These are phyloP conservation scores for Eucalyptus shirleyi DNA, from an alignment of 345 rosid species.

Conservation along the genomic window DNA sequence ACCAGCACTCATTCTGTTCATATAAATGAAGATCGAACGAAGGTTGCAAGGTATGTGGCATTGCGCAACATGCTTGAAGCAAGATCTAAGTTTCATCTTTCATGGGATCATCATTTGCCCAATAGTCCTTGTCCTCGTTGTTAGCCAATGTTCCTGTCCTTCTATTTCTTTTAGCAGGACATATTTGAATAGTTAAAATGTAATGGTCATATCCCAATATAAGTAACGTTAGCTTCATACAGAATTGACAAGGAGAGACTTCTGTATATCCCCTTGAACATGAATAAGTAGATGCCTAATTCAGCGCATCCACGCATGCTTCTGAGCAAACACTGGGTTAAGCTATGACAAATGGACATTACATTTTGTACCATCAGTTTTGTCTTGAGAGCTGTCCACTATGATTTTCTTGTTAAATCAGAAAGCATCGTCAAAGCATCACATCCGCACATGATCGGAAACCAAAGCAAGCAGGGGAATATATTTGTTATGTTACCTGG, in stretches of 20 bases:
- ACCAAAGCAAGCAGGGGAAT: not conserved
- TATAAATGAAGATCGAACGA: not conserved
- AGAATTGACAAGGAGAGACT: not conserved
- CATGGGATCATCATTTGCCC: not conserved
- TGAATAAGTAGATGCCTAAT: not conserved
- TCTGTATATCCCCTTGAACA: not conserved
- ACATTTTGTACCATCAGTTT: not conserved
- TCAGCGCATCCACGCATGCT: not conserved
- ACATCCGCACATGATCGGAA: not conserved
- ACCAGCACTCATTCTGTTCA: slow-evolving; percentile 43
- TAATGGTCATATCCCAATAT: not conserved
- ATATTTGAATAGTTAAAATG: not conserved
- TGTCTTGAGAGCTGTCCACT: not conserved
- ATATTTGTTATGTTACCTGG: slow-evolving; percentile 17
- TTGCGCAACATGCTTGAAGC: not conserved
- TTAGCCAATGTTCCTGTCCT: not conserved
- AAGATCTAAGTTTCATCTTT: not conserved
- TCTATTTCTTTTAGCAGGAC: not conserved
- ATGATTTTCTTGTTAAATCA: not conserved
- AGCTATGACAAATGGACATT: not conserved
- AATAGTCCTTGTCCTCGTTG: not conserved
- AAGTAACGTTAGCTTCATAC: not conserved
- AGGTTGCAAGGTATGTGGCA: not conserved
- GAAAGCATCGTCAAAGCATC: not conserved
- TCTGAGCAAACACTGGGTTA: not conserved